Conservation (phyloP, 345 rosid genomes). For the Barbarea vulgaris region DNA sequence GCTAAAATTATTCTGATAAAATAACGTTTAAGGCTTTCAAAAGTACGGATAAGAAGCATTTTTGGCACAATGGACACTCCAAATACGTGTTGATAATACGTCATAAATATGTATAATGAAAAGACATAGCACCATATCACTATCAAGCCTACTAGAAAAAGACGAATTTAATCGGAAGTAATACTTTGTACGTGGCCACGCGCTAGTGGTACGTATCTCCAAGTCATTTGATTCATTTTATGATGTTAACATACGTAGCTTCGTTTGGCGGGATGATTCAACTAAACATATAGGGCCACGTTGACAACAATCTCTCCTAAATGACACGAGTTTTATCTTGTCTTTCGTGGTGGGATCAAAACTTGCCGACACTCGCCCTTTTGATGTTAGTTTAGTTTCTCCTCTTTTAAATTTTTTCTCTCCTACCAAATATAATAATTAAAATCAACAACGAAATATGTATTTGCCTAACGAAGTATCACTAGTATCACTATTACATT, state of each 20-base stretch:
- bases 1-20: background rate
- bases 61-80: background rate
- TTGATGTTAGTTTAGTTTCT: background rate
- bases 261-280: background rate
- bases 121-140: constrained; percentile 5
- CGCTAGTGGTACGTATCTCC: constrained; percentile 8
- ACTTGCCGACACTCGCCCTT: constrained; percentile 31
- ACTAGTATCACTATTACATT: background rate
- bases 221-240: constrained; percentile 17
- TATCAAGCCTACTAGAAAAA: background rate
- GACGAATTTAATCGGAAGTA: constrained; percentile 12
- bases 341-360: constrained; percentile 24
- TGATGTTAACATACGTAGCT: constrained; percentile 24
- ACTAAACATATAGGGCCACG: constrained; percentile 22
- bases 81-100: background rate
- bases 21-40: background rate
- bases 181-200: constrained; percentile 16
- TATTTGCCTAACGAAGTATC: background rate
- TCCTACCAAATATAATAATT: background rate
- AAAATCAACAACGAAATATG: background rate
- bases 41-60: background rate
- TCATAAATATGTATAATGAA: background rate
- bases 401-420: background rate
- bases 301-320: background rate
- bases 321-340: constrained; percentile 18